Base-by-base conservation (phyloP, 352 stramenopile genomes). In the Hyaloperonospora arabidopsidis region DNA sequence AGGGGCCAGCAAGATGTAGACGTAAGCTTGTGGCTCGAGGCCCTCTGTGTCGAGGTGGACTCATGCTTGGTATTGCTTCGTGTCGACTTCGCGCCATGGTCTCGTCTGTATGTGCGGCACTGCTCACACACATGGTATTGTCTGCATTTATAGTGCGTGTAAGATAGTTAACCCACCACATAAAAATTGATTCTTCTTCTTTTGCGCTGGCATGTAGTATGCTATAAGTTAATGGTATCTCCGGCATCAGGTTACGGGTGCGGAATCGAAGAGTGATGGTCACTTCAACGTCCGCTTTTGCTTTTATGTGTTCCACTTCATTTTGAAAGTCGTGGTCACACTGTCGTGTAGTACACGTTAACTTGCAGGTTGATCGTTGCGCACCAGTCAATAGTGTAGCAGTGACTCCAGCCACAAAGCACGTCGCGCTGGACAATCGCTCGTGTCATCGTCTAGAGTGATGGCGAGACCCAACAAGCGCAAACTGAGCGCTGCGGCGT, bases 401-500 rank as follows among this genome's bases (percentile, higher is more conserved):
- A 18, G 12, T 18, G n/a, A n/a, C 12, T n/a, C n/a, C n/a, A n/a
- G n/a, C 35, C 12, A 15, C n/a, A 17, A 10, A 4, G n/a, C 35
- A 2, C n/a, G 35, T 15, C 5, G 35, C 35, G 5, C 25, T 8
- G 25, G 25, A 32, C 25, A 32, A 36, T 22, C 52, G n/a, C 32
- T 47, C n/a, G n/a, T 51, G 45, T 47, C 46, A 38, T 50, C 62
- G 39, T 45, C 35, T 2, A 23, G 18, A 59, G 56, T 35, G 43
- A 84, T 84, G 73, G 63, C 73, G 32, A 68, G 64, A 57, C 66
- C 70, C n/a, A 69, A 72, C 57, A 84, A 84, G 68, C 67, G 74
- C 54, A 81, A 84, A 72, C 65, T 69, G 28, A 70, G 66, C 59
- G 60, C 65, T 18, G 51, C 39, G 38, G 51, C 39, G 38, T 15